These are phyloP conservation scores for Ophiostoma tasmaniense DNA, from an alignment of 2,329 filamentous ascomycete genomes.

Conservation along the genomic window DNA sequence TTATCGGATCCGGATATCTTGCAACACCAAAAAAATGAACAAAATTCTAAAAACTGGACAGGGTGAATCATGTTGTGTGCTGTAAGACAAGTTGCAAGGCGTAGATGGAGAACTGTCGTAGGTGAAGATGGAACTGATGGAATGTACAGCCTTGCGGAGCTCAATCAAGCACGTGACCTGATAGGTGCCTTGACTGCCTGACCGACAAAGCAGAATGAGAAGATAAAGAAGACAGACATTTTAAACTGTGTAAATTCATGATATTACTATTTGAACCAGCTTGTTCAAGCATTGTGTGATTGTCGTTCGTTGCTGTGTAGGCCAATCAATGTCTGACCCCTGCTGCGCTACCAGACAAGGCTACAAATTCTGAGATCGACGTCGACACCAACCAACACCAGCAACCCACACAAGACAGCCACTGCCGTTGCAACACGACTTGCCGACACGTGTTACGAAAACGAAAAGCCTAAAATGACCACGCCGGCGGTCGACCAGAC, in stretches of 20 bases:
- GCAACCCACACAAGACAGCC: background rate
- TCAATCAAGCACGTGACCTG: background rate
- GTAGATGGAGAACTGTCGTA: background rate
- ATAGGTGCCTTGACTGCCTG: background rate
- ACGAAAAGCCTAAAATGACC: background rate
- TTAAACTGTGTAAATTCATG: background rate
- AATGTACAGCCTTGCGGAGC: background rate
- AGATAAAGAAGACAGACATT: background rate
- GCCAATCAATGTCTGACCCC: background rate
- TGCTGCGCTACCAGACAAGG: slow-evolving; percentile 7
- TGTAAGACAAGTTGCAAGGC: background rate
- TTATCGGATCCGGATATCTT: slow-evolving; percentile 79
- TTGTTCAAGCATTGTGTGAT: background rate
- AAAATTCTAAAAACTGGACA: slow-evolving; percentile 34
- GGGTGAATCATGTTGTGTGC: background rate
- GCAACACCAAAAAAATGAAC: slow-evolving; percentile 43
- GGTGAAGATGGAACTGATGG: background rate
- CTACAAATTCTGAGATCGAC: background rate
- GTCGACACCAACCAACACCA: background rate
- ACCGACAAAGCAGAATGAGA: background rate
- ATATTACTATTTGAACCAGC: background rate
- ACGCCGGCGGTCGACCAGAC: slow-evolving; percentile 46
- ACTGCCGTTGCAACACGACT: background rate
- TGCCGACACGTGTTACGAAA: background rate
- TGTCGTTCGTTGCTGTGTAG: background rate